A percentile compares a stretch with the other conserved stretches of the same genome.
phyloP scores from a whole-genome alignment of 805 yeast genomes.

The Sungouiozyma ichnusensis region DNA sequence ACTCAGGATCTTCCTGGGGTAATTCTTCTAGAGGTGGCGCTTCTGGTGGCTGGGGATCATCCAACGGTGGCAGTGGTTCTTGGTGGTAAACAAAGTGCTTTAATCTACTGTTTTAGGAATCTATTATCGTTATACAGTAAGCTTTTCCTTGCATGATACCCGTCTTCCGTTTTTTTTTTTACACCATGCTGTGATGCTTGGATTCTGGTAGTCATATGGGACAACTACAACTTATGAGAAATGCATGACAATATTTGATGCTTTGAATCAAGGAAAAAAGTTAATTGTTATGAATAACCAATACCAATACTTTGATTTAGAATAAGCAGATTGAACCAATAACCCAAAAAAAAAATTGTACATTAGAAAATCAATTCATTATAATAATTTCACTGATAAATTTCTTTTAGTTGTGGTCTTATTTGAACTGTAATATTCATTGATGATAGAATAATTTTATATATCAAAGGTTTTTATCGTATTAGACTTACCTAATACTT shows the following conservation, averaged over 20 bases:
- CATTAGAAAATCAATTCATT: neutral
- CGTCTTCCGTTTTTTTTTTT: neutral
- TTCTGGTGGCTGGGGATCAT: conserved; percentile 28
- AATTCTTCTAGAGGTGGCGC: conserved; percentile 22
- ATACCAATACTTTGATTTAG: neutral
- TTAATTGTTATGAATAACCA: neutral
- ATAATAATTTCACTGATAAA: conserved; percentile 1
- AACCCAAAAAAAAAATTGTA: neutral
- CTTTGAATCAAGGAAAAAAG: neutral
- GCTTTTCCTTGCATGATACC: neutral
- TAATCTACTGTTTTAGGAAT: neutral
- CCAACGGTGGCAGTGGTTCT: conserved; percentile 3
- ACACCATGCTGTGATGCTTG: neutral
- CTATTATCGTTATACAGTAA: conserved; percentile 1
- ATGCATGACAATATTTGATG: neutral
- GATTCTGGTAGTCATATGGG: neutral
- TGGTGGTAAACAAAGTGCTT: conserved; percentile 3
- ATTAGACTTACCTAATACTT: neutral
- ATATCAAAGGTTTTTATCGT: neutral
- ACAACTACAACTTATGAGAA: neutral
- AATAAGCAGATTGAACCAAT: too few relatives aligned
- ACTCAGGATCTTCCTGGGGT: conserved; percentile 14
- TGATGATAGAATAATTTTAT: neutral
- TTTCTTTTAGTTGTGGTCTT: conserved; percentile 2
- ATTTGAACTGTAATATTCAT: conserved; percentile 1